These are phyloP conservation scores for Nicotiana knightiana DNA, from an alignment of 257 asterid genomes.

Conservation along the genomic window DNA sequence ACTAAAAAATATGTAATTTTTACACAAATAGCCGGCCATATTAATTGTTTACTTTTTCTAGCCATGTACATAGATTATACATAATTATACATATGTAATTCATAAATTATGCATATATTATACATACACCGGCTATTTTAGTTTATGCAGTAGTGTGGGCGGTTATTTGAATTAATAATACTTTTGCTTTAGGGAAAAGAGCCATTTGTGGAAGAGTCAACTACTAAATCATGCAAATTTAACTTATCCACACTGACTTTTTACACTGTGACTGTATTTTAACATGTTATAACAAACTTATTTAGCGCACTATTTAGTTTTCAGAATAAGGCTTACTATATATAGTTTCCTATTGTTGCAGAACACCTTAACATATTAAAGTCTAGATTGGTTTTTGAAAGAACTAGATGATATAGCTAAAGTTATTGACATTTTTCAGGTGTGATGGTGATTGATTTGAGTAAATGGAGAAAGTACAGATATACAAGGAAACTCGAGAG, in stretches of 20 bases:
- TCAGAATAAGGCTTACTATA: too few relatives aligned
- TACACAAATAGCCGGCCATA: too few relatives aligned
- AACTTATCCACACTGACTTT: background rate
- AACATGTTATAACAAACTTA: background rate
- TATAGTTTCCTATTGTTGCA: too few relatives aligned
- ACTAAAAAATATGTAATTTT: too few relatives aligned
- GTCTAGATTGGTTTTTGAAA: background rate
- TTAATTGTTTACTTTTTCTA: too few relatives aligned
- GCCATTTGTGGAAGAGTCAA: background rate
- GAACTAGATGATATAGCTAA: background rate
- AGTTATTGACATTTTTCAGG: slow-evolving; percentile 20
- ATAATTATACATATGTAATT: too few relatives aligned
- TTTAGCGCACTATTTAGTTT: too few relatives aligned
- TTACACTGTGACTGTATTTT: background rate
- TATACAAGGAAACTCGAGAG: slow-evolving; percentile 49
- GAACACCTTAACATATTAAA: too few relatives aligned
- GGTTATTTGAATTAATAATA: background rate
- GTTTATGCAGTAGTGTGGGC: too few relatives aligned
- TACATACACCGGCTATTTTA: too few relatives aligned
- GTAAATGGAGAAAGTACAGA: slow-evolving; percentile 43
- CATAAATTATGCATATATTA: too few relatives aligned
- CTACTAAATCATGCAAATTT: background rate
- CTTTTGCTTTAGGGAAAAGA: background rate
- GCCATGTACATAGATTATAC: too few relatives aligned
- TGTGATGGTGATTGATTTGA: slow-evolving; percentile 59